Base-by-base conservation (phyloP, 1,284 basidiomycete species). In the Ustilago cynodontis region DNA sequence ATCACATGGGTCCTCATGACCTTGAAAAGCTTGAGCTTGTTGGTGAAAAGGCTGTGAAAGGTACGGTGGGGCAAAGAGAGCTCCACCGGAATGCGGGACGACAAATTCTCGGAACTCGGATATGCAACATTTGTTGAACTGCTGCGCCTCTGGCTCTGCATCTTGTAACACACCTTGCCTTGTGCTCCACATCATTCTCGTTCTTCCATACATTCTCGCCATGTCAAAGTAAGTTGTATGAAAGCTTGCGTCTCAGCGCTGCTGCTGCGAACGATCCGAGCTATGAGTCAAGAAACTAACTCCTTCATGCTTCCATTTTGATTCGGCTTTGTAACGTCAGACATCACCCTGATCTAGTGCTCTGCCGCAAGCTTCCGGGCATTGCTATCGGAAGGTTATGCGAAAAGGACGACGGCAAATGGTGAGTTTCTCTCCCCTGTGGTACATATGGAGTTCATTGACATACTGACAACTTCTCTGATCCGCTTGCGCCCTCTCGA, bases 391-490 rank as follows among this genome's bases (percentile, higher is more conserved):
- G 97, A 29, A 92, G 97, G 82, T 90, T 98, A 59, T 99, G 97
- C 87, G 97, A 99, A 87, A 98, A 98, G 87, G 98, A 95, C 85
- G 97, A 99, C 86, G 97, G 97, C 59, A 98, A 98, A 91, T 99
- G 96, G 95, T 95, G 79, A 78, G 91, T 86, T 2, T 35, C 28
- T 16, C 45, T 31, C n/a, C 22, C 4, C n/a, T 35, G 31, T 52
- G n/a, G n/a, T 33, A 33, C 11, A 11, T 33, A 33, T 33, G 11
- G 6, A 33, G 31, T 33, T 11, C 11, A 33, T 26, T 20, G 22
- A 28, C 22, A 1, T 39, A 28, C 65, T 67, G 22, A 67, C 41
- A 20, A 22, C 16, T 33, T 11, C 64, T 18, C 2, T 43, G 20
- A n/a, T 20, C 9, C 37, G 20, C 53, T 39, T 26, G 22, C 53